These are phyloP conservation scores for Myxozyma geophila DNA, from an alignment of 805 yeast species.

Conservation along the genomic window DNA sequence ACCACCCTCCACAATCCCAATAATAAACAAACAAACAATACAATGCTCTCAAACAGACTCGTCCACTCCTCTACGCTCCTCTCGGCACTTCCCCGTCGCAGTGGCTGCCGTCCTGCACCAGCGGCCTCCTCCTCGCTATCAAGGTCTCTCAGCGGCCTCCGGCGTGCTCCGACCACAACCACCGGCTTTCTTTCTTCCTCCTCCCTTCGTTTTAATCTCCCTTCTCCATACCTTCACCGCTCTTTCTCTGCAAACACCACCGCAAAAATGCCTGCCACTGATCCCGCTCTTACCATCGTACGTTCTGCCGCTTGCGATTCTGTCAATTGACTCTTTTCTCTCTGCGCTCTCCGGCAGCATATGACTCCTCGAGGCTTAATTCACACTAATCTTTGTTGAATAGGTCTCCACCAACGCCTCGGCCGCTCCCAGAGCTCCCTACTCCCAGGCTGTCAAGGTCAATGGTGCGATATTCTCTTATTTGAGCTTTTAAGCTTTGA, in stretches of 20 bases:
- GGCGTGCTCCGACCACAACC: neutral
- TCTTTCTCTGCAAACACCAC: slow-evolving; percentile 5
- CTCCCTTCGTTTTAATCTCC: neutral
- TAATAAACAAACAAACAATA: neutral
- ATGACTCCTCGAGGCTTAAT: neutral
- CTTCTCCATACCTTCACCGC: neutral
- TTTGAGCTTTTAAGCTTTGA: slow-evolving; percentile 9
- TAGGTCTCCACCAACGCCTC: slow-evolving; percentile 68
- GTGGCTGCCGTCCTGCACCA: neutral
- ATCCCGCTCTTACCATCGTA: slow-evolving; percentile 27
- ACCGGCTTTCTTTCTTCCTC: neutral
- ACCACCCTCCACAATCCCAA: neutral
- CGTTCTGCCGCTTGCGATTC: slow-evolving; percentile 1
- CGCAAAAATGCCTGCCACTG: slow-evolving; percentile 17
- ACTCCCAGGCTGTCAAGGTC: slow-evolving; percentile 93
- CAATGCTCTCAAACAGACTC: neutral
- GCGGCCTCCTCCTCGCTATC: neutral
- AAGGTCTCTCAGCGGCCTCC: slow-evolving; percentile 3
- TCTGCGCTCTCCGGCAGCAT: neutral
- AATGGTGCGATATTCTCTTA: slow-evolving; percentile 50
- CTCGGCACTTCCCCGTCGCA: too few relatives aligned
- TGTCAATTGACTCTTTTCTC: neutral
- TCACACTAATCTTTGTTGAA: neutral
- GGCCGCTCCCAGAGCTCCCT: slow-evolving; percentile 96
- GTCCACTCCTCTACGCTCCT: too few relatives aligned